phyloP scores from a whole-genome alignment of 2,329 filamentous ascomycete species.

The Talaromyces sp. region DNA sequence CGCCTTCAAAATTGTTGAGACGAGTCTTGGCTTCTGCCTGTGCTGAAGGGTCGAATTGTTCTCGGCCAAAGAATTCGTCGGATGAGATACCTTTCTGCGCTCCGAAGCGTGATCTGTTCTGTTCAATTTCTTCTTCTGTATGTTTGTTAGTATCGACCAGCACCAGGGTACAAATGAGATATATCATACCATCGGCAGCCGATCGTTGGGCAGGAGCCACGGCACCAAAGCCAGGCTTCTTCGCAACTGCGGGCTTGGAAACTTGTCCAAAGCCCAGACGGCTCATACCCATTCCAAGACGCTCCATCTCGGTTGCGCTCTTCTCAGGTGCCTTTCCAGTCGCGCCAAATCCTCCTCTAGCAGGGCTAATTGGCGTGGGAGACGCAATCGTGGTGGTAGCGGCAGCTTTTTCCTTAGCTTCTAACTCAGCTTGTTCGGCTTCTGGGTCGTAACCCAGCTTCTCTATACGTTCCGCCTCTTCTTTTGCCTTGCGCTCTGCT shows the following conservation, averaged over 20 bases:
- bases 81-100: constrained; percentile 93
- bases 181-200: constrained; percentile 59
- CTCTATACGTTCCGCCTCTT: constrained; percentile 92
- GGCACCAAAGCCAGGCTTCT: constrained; percentile 84
- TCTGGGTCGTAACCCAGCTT: constrained; percentile 95
- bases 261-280: constrained; percentile 86
- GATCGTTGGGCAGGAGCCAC: constrained; percentile 68
- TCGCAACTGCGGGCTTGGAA: constrained; percentile 62
- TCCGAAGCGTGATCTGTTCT: constrained; percentile 84
- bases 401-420: constrained; percentile 43
- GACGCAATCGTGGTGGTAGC: constrained; percentile 64
- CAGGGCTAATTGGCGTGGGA: constrained; percentile 72
- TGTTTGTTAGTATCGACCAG: constrained; percentile 17
- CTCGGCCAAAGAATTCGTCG: constrained; percentile 96
- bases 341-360: constrained; percentile 59
- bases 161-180: background rate
- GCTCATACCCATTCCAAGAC: constrained; percentile 82
- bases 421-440: constrained; percentile 61
- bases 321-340: constrained; percentile 50
- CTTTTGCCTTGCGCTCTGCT: constrained; percentile 93
- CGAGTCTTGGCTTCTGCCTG: constrained; percentile 83
- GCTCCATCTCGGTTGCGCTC: constrained; percentile 74
- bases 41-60: constrained; percentile 72
- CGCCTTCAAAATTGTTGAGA: constrained; percentile 88
- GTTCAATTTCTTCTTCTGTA: constrained; percentile 70